Evolutionary conservation across 176 grass and related monocot genomes (phyloP), one percentile per base, ranked within the genome.

Genomic region (Olyra latifolia): DNA sequence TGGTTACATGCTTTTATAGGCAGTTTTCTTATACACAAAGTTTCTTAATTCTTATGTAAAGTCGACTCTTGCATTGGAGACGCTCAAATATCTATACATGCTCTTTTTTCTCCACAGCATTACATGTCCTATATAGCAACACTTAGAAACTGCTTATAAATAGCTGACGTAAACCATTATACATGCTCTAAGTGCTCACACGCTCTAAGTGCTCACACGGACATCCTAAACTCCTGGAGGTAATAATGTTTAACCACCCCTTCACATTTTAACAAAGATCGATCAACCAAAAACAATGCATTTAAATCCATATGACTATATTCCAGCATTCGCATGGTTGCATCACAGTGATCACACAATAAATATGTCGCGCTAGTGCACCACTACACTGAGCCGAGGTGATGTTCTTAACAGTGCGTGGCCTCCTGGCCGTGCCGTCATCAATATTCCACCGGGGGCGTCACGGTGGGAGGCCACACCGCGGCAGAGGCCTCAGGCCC

Each of bases 391-490:
- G 52, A 32, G 22, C 2, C 4, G 24, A 30, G 69, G 70, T 74
- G 81, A 74, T 74, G 80, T 74, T 84, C 66, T 40, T 20, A 46
- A 58, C 74, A 68, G 75, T 41, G 3, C 27, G 48, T 50, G 65
- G 63, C 28, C 23, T 45, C 80, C 68, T 62, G 14, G 7, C 57
- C 56, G 39, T 72, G 43, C 38, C 79, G 38, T 49, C 72, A 77
- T 82, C 24, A 55, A 63, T 80, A 43, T 35, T 67, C 75, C 43
- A 48, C 74, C 7, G 32, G 66, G 43, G 64, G 3, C 40, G 22
- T 10, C 23, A 82, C 45, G 45, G 60, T 75, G 40, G 40, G 48
- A 7, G 61, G 24, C 72, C 74, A 5, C 50, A 63, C 58, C 61
- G 62, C 40, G 32, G 32, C 32, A 35, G 32, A 35, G 32, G 2